Evolutionary conservation across 2,329 filamentous ascomycete genomes (phyloP).

Genomic region (Ophiostoma sp.): DNA sequence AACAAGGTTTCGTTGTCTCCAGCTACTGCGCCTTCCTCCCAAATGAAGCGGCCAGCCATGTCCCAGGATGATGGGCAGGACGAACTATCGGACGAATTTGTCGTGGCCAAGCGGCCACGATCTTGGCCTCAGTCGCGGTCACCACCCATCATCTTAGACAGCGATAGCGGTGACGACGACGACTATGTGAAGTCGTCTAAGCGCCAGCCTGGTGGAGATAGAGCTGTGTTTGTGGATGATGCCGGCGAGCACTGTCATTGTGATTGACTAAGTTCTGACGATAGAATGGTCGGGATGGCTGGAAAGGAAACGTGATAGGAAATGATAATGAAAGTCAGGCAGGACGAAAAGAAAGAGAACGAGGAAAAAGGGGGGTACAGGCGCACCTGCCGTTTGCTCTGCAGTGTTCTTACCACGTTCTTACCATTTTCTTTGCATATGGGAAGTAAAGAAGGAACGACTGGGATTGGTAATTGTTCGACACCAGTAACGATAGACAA

Average conservation of each 20-base stretch:
- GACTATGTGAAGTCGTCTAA: not conserved
- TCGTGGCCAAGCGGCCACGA: not conserved
- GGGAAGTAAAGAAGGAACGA: not conserved
- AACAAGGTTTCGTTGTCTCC: not conserved
- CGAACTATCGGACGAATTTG: not conserved
- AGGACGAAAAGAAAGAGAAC: not conserved
- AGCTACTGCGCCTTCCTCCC: not conserved
- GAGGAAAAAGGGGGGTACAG: not conserved
- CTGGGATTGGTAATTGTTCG: not conserved
- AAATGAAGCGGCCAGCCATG: not conserved
- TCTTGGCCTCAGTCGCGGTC: not conserved
- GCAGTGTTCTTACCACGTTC: not conserved
- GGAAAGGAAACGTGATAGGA: not conserved
- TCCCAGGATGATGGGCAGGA: not conserved
- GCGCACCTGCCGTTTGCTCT: not conserved
- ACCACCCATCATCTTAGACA: not conserved
- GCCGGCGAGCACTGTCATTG: not conserved
- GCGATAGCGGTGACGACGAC: not conserved
- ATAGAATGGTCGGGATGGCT: not conserved
- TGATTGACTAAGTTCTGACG: not conserved
- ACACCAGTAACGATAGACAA: not conserved
- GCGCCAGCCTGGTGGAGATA: not conserved
- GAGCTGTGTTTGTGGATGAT: not conserved
- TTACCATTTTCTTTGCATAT: not conserved
- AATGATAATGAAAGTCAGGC: not conserved